These are phyloP conservation scores for Microdochium bolleyi DNA, from an alignment of 2,329 filamentous ascomycete genomes.

Conservation along the genomic window DNA sequence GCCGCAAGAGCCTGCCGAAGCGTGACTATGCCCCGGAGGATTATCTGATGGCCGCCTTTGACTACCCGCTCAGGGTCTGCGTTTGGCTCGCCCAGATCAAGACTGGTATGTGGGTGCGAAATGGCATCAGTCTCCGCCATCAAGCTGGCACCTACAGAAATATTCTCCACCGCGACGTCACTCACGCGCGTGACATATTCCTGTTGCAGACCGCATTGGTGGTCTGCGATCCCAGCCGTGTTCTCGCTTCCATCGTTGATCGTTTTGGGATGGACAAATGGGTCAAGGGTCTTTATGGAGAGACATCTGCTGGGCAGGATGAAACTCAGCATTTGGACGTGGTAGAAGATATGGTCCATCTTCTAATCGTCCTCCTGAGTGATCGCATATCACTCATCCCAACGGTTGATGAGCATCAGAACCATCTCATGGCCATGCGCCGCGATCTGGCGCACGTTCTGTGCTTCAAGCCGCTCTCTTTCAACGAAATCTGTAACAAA, in stretches of 20 bases:
- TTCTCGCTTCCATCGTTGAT: conserved; percentile 84
- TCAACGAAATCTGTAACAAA: conserved; percentile 81
- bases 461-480: conserved; percentile 93
- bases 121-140: conserved; percentile 90
- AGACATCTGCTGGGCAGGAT: conserved; percentile 67
- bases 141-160: conserved; percentile 92
- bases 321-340: conserved; percentile 85
- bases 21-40: conserved; percentile 61
- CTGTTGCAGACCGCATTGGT: conserved; percentile 87
- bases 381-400: conserved; percentile 77
- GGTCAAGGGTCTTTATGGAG: conserved; percentile 76
- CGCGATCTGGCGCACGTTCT: conserved; percentile 89
- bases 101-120: conserved; percentile 96
- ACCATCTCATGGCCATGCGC: conserved; percentile 65
- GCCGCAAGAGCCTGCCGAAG: conserved; percentile 45
- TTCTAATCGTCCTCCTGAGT: conserved; percentile 83
- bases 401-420: conserved; percentile 54
- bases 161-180: conserved; percentile 81
- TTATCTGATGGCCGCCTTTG: conserved; percentile 79
- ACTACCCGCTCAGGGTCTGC: conserved; percentile 87
- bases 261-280: conserved; percentile 83
- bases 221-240: conserved; percentile 72
- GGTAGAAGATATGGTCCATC: conserved; percentile 90
- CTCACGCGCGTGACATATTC: conserved; percentile 91
- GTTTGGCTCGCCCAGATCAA: conserved; percentile 98